These are phyloP conservation scores for Chrysanthemum makinoi DNA, from an alignment of 129 eudicot genomes.

Conservation along the genomic window DNA sequence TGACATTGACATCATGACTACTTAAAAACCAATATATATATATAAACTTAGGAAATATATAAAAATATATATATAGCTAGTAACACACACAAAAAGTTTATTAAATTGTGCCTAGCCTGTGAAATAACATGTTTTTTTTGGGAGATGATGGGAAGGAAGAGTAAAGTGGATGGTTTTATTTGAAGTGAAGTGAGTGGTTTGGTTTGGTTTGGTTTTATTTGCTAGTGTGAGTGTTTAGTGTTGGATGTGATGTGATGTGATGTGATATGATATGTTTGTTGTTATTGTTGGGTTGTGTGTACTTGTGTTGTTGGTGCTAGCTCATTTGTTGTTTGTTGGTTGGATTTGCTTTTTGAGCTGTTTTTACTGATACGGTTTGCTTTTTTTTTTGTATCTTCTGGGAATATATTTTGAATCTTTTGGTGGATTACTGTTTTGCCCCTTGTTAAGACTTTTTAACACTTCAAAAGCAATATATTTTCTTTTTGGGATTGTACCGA, in stretches of 20 bases:
- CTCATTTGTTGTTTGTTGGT: not conserved
- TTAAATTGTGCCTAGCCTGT: constrained; percentile 35
- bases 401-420: not conserved
- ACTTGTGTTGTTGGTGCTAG: not conserved
- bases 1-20: constrained; percentile 62
- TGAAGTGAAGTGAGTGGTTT: not conserved
- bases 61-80: no score
- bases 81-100: no score
- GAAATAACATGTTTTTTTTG: constrained; percentile 29
- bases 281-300: not conserved
- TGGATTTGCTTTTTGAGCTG: not conserved
- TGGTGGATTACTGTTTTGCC: not conserved
- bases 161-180: not conserved
- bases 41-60: no score
- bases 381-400: not conserved
- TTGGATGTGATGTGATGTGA: not conserved
- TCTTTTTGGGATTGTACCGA: no score
- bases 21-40: no score
- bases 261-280: not conserved
- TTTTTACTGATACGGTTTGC: not conserved
- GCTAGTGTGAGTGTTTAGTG: no score
- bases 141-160: constrained; percentile 6
- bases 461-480: no score
- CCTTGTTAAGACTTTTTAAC: not conserved
- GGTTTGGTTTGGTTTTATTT: not conserved